Evolutionary conservation across 805 yeast species (phyloP), one percentile per base, ranked within the genome.

Genomic region (Danielia oregonensis): DNA sequence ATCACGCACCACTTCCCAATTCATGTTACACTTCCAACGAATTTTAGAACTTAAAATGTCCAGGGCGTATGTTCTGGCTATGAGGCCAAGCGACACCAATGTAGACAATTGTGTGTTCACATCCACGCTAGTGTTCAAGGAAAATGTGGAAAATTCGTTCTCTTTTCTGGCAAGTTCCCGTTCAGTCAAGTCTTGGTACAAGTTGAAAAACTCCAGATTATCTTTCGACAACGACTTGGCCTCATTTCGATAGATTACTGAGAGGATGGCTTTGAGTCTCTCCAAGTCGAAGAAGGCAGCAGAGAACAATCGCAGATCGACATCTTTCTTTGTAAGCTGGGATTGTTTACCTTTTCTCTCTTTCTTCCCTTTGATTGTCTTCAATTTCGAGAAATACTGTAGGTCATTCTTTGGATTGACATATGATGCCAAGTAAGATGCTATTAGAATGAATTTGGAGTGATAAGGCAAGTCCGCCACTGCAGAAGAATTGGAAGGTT

Each of bases 371-470:
- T 60, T 60, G 17, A 53, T 48, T 11, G 59, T 52, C 35, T 61
- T 61, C 28, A 82, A 63, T 40, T 71, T 77, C 21, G 96, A 82
- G 49, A 86, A 89, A 34, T 75, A 64, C 33, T 77, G 73, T 49
- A 79, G 62, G 56, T 88, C 97, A 49, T 72, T 73, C 40, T 76
- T 74, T 2, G 82, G 78, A 19, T 82, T 84, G 36, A 78, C 76
- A 51, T 75, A 84, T 0, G 96, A 86, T 1, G 95, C 94, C 30
- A 88, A 61, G 54, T 83, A 89, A 1, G 95, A 80, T 1, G 96
- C 86, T 21, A 87, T 72, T 11, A 88, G 58, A n/a, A 89, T 59
- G 51, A 74, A 86, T 51, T 85, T 83, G 2, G 91, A 73, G 32
- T 75, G 70, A 6, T 51, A 53, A 0, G 89, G 78, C 26, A 85